Evolutionary conservation across 2,329 filamentous ascomycete species (phyloP).

Genomic region (Alternaria solani): DNA sequence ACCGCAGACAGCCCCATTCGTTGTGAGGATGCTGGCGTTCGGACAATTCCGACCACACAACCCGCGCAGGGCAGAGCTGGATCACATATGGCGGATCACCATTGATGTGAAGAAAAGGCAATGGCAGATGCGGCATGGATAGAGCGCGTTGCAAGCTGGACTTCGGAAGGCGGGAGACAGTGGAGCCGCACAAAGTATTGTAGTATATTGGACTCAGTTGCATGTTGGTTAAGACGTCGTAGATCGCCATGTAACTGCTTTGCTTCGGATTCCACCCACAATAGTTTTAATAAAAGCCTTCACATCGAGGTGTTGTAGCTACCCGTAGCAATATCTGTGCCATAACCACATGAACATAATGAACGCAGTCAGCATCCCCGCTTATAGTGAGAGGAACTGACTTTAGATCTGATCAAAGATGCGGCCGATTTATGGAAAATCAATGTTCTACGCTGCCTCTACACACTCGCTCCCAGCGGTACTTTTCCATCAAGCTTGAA

Average conservation of each 20-base stretch:
- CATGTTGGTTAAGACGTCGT: neutral
- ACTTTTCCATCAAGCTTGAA: conserved; percentile 30
- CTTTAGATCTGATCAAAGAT: neutral
- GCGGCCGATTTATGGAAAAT: neutral
- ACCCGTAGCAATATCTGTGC: neutral
- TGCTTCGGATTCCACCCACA: neutral
- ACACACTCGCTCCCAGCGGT: neutral
- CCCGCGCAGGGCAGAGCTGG: neutral
- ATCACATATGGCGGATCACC: neutral
- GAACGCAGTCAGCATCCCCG: neutral
- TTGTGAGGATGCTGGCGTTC: neutral
- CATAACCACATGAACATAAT: neutral
- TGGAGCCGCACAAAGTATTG: neutral
- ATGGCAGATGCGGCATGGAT: neutral
- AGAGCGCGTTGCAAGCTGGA: neutral
- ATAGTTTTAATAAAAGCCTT: neutral
- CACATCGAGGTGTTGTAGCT: neutral
- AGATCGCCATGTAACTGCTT: neutral
- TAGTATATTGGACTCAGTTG: neutral
- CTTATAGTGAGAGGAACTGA: neutral
- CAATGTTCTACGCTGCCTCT: neutral
- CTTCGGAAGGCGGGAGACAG: neutral
- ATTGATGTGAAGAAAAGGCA: neutral
- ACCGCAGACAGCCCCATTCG: neutral
- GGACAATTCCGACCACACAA: neutral